These are phyloP conservation scores for Rhynchospora pubera DNA, from an alignment of 176 grass and related monocot species.

Conservation along the genomic window DNA sequence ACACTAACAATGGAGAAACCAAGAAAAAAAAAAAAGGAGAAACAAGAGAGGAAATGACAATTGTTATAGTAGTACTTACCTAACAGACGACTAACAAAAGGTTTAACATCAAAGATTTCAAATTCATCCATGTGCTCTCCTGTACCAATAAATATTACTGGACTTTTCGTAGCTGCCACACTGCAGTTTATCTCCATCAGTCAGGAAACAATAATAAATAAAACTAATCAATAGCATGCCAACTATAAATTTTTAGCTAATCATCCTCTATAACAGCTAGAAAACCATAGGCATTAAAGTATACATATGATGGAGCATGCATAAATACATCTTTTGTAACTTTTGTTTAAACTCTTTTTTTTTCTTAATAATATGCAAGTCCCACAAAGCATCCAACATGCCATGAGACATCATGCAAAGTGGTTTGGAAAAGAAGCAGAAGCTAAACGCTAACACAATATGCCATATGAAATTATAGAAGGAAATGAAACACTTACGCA, in stretches of 20 bases:
- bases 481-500: conserved; percentile 65
- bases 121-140: conserved; percentile 86
- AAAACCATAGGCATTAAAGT: conserved; percentile 2
- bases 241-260: background rate
- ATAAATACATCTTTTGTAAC: background rate
- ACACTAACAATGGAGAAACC: conserved; percentile 8
- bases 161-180: conserved; percentile 89
- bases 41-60: conserved; percentile 5
- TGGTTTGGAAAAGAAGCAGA: background rate
- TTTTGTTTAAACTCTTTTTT: background rate
- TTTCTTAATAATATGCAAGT: background rate
- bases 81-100: conserved; percentile 83
- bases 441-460: background rate
- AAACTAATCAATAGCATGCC: background rate
- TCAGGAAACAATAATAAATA: conserved; percentile 5
- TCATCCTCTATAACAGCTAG: background rate
- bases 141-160: conserved; percentile 98
- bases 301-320: background rate
- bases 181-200: conserved; percentile 27
- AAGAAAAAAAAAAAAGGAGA: background rate
- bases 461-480: background rate
- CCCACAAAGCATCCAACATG: background rate
- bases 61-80: conserved; percentile 28
- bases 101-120: conserved; percentile 93
- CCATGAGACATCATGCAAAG: background rate